Percentiles rank a stretch among this genome's conserved stretches.
phyloP scores from a whole-genome alignment of 352 stramenopile genomes.

The Globisporangium takayamanum region DNA sequence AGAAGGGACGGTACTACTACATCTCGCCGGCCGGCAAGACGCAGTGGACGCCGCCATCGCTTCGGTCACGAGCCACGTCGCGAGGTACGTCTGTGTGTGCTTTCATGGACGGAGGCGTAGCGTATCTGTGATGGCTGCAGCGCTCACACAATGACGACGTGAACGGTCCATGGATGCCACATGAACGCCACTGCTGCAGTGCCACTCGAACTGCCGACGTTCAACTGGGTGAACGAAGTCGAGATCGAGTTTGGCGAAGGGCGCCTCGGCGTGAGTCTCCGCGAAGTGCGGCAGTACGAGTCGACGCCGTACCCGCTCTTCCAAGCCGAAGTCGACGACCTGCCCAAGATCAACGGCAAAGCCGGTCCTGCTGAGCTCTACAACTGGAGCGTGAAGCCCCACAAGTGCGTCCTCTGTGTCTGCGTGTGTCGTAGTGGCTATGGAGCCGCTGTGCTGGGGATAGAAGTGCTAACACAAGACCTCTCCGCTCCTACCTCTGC shows the following conservation, averaged over 20 bases:
- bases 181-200: neutral
- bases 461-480: neutral
- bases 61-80: constrained; percentile 8
- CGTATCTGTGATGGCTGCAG: neutral
- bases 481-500: neutral
- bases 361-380: constrained; percentile 78
- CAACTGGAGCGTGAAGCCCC: constrained; percentile 85
- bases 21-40: constrained; percentile 78
- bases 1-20: constrained; percentile 83
- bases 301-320: constrained; percentile 79
- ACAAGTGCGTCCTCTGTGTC: constrained; percentile 28
- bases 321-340: constrained; percentile 84
- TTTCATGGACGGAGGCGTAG: no score
- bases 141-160: neutral
- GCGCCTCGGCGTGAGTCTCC: constrained; percentile 72
- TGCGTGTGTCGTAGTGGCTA: neutral
- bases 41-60: constrained; percentile 62
- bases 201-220: constrained; percentile 34
- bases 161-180: neutral
- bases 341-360: constrained; percentile 85
- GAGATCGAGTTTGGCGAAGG: constrained; percentile 84
- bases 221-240: constrained; percentile 77
- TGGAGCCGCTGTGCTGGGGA: neutral
- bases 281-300: constrained; percentile 69
- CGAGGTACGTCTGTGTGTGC: neutral